Percentiles rank a stretch among this genome's conserved stretches.
These are phyloP conservation scores for Boletus insuetus DNA, from an alignment of 768 basidiomycete genomes.

Conservation along the genomic window DNA sequence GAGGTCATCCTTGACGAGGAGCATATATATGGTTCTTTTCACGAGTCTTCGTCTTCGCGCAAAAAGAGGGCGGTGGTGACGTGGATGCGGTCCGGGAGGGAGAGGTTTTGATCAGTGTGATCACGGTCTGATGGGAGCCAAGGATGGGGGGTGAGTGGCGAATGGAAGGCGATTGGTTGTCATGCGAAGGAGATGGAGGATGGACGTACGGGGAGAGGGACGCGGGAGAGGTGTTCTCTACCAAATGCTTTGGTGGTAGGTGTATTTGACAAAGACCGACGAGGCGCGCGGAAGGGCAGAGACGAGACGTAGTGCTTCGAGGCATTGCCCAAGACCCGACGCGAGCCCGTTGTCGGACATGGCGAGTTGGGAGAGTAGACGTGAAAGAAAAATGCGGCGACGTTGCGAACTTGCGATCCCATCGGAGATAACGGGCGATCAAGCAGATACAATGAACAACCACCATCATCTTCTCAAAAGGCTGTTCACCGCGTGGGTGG, in stretches of 20 bases:
- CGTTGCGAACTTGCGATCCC: too few species aligned
- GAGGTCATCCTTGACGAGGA: conserved; percentile 29
- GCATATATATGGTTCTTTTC: conserved; percentile 30
- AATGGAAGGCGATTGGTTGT: too few species aligned
- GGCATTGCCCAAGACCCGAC: conserved; percentile 31
- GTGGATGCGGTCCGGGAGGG: conserved; percentile 20
- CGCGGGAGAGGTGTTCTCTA: conserved; percentile 29
- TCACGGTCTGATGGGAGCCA: conserved; percentile 19
- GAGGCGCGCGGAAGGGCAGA: conserved; percentile 30
- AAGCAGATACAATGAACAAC: too few species aligned
- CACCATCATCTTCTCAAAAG: too few species aligned
- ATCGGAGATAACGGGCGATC: too few species aligned
- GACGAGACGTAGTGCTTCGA: conserved; percentile 32
- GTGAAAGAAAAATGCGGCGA: too few species aligned
- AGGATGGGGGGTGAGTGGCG: not conserved
- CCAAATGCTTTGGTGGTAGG: conserved; percentile 28
- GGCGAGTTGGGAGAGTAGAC: too few species aligned
- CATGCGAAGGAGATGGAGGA: too few species aligned
- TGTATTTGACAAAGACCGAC: conserved; percentile 28
- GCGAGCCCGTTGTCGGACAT: conserved; percentile 33
- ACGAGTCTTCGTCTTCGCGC: conserved; percentile 32
- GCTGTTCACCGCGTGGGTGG: too few species aligned
- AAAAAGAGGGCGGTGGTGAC: conserved; percentile 27
- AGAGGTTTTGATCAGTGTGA: conserved; percentile 19
- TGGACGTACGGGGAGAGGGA: conserved; percentile 30